Evolutionary conservation across 139 green algal genomes (phyloP), one percentile per base, ranked within the genome.

Genomic region (Yamagishiella unicocca): DNA sequence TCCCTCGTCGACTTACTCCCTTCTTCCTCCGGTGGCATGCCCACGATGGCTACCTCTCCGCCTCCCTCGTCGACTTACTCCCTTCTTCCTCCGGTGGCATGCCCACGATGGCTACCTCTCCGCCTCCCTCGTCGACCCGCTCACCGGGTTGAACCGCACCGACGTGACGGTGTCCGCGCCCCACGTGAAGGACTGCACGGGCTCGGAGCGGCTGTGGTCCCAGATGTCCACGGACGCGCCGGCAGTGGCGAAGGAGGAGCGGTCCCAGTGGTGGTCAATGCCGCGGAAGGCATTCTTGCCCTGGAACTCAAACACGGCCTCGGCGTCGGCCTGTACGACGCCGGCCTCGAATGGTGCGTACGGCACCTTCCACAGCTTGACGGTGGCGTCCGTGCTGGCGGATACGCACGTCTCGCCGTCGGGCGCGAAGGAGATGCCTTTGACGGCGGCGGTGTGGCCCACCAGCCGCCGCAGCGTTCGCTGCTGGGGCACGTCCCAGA

Each of bases 111-210:
- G n/a, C n/a, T n/a, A n/a, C n/a, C n/a, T n/a, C n/a, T n/a, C n/a
- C n/a, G n/a, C n/a, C n/a, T n/a, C n/a, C n/a, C n/a, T n/a, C n/a
- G n/a, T n/a, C n/a, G n/a, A n/a, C n/a, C n/a, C n/a, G 2, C 82
- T 45, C 61, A 96, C 97, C 46, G 98, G 96, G 92, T 99, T 99
- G 93, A 98, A 99, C 45, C 96, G 95, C 22, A 98, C 93, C 10
- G 94, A 96, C 19, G 90, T 94, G 40, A 99, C 90, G 0, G 94
- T 96, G 78, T 99, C 98, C 9, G 94, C 78, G 10, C 98, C 98
- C 98, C 98, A 99, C 8, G 87, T 85, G 72, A 99, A 99, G 55
- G 66, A 96, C 73, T 91, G 88, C 55, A 99, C 88, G 21, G 98
- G 97, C 86, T 98, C 94, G 19, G 92, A 94, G 54, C 96, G 94